Evolutionary conservation across 106 monocot species (phyloP).

Genomic region (Xerophyta viscosa): DNA sequence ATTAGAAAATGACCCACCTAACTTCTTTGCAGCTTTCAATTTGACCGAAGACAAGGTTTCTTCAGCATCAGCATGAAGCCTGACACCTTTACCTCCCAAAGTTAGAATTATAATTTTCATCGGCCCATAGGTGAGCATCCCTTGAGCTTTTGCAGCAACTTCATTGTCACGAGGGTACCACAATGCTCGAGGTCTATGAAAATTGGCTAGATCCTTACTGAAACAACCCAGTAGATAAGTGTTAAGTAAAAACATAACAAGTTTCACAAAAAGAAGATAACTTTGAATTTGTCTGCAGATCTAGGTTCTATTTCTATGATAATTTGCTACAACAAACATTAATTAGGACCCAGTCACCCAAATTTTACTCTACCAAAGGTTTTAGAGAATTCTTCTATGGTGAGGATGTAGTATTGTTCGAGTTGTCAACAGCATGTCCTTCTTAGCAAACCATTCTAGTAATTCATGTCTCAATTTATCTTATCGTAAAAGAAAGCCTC

Average conservation of each 20-base stretch:
- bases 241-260: too few species aligned
- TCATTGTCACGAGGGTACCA: slow-evolving; percentile 92
- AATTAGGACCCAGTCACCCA: too few species aligned
- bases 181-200: slow-evolving; percentile 87
- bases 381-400: too few species aligned
- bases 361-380: too few species aligned
- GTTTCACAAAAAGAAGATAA: slow-evolving; percentile 2
- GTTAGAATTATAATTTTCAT: slow-evolving; percentile 63
- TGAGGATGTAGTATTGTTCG: too few species aligned
- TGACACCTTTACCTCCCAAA: slow-evolving; percentile 60
- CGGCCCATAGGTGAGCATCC: slow-evolving; percentile 33
- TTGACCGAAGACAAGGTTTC: slow-evolving; percentile 56
- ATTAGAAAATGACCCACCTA: slow-evolving; percentile 35
- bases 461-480: too few species aligned
- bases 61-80: slow-evolving; percentile 61
- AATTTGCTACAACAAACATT: too few species aligned
- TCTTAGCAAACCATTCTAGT: too few species aligned
- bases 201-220: slow-evolving; percentile 94
- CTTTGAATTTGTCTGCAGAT: too few species aligned
- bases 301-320: too few species aligned
- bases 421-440: too few species aligned
- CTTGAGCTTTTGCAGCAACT: slow-evolving; percentile 45
- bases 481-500: too few species aligned
- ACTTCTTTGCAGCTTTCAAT: slow-evolving; percentile 74
- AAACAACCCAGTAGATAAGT: not conserved